A percentile compares a stretch with the other conserved stretches of the same genome.
Conservation (phyloP, 306 rosid species). For the Trifolium subterraneum region DNA sequence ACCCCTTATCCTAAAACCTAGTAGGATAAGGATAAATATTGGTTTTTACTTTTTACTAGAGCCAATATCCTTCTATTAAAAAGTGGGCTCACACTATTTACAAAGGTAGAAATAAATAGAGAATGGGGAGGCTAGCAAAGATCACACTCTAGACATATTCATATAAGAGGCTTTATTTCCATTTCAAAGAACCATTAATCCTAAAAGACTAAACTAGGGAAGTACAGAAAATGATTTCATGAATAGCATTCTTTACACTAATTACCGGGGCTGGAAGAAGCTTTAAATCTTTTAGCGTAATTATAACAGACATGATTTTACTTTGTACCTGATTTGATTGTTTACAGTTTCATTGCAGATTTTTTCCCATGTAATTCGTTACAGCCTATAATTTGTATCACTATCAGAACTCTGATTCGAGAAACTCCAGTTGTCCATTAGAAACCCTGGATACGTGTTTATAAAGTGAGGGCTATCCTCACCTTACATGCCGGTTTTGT, state of each 20-base stretch:
- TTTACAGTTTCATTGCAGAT: background rate
- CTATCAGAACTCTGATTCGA: background rate
- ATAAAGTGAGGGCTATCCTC: too few species aligned
- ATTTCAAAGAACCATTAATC: constrained; percentile 23
- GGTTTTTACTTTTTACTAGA: constrained; percentile 13
- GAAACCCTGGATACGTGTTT: too few species aligned
- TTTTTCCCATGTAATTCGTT: background rate
- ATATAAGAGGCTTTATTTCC: constrained; percentile 12
- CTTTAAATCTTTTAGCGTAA: background rate
- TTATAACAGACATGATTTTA: background rate
- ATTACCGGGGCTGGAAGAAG: constrained; percentile 79
- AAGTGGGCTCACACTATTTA: background rate
- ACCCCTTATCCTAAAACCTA: constrained; percentile 5
- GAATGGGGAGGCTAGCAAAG: constrained; percentile 9
- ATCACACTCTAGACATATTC: constrained; percentile 27
- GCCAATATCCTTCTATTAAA: constrained; percentile 11
- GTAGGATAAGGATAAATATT: background rate
- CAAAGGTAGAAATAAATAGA: background rate
- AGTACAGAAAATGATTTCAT: constrained; percentile 13
- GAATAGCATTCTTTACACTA: background rate
- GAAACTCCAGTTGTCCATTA: background rate
- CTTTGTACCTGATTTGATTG: background rate
- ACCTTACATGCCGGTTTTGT: too few species aligned
- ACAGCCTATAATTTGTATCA: background rate
- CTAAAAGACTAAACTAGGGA: constrained; percentile 5